Evolutionary conservation across 257 asterid genomes (phyloP).

Genomic region (Solanum sejunctum): DNA sequence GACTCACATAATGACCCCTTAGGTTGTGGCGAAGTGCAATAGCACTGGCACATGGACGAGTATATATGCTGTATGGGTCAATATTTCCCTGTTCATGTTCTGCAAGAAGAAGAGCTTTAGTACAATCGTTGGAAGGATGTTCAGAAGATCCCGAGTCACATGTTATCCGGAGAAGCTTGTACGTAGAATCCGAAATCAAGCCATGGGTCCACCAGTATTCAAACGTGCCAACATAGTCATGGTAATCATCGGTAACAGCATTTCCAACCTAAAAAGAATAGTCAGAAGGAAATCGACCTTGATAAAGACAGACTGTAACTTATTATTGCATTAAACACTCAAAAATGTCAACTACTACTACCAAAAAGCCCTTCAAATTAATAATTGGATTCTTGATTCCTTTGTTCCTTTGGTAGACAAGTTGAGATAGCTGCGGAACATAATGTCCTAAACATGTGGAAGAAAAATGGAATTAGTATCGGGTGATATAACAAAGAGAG

Average conservation of each 20-base stretch:
- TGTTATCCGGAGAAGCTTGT: slow-evolving; percentile 34
- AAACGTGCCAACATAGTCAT: slow-evolving; percentile 79
- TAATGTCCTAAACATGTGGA: slow-evolving; percentile 56
- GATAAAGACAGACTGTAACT: not conserved
- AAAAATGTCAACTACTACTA: slow-evolving; percentile 5
- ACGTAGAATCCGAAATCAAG: slow-evolving; percentile 84
- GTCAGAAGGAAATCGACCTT: not conserved
- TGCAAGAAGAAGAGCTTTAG: slow-evolving; percentile 41
- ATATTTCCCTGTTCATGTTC: slow-evolving; percentile 69
- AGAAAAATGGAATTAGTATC: not conserved
- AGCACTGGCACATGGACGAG: slow-evolving; percentile 54
- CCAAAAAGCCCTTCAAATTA: slow-evolving; percentile 92
- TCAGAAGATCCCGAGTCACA: slow-evolving; percentile 71
- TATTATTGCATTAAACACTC: not conserved
- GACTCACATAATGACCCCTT: slow-evolving; percentile 81
- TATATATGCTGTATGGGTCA: slow-evolving; percentile 84
- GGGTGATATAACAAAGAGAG: not conserved
- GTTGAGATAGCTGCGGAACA: slow-evolving; percentile 86
- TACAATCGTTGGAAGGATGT: slow-evolving; percentile 70
- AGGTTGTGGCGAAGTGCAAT: slow-evolving; percentile 43
- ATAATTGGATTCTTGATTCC: slow-evolving; percentile 65
- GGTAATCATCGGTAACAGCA: slow-evolving; percentile 89
- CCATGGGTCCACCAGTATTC: slow-evolving; percentile 99
- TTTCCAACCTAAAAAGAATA: slow-evolving; percentile 72
- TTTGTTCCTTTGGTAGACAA: slow-evolving; percentile 51